Percentiles rank a stretch among this genome's conserved stretches.
phyloP scores from a whole-genome alignment of 768 basidiomycete genomes.

The Piloderma croceum region DNA sequence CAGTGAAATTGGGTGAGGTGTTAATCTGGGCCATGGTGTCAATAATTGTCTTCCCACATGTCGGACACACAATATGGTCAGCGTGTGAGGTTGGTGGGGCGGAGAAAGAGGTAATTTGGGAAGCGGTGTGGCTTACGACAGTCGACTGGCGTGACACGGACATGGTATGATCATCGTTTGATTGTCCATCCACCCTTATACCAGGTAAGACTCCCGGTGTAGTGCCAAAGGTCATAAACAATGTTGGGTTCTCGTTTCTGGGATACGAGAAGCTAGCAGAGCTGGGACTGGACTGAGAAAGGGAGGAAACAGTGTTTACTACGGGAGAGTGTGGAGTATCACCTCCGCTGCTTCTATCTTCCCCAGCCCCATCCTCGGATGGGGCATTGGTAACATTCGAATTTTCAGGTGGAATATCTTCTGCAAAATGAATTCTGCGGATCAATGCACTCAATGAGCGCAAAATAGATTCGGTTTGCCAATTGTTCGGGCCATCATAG shows the following conservation, averaged over 20 bases:
- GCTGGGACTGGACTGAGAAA: slow-evolving; percentile 10
- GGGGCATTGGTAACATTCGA: slow-evolving; percentile 29
- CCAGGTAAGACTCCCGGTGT: slow-evolving; percentile 10
- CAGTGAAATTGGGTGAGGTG: slow-evolving; percentile 1
- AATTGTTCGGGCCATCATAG: slow-evolving; percentile 51
- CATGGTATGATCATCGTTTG: slow-evolving; percentile 17
- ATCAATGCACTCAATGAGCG: slow-evolving; percentile 46
- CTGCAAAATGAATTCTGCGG: slow-evolving; percentile 51
- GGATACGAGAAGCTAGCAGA: slow-evolving; percentile 11
- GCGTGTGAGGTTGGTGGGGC: slow-evolving; percentile 39
- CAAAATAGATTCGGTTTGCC: slow-evolving; percentile 54
- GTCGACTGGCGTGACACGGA: slow-evolving; percentile 1
- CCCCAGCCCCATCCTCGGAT: slow-evolving; percentile 33
- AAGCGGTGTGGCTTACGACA: slow-evolving; percentile 1
- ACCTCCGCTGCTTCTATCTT: slow-evolving; percentile 38
- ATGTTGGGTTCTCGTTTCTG: slow-evolving; percentile 6
- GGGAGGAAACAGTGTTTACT: not conserved
- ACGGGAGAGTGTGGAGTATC: slow-evolving; percentile 13
- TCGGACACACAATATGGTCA: slow-evolving; percentile 44
- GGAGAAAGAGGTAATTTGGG: slow-evolving; percentile 32
- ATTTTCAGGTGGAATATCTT: slow-evolving; percentile 37
- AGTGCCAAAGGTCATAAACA: slow-evolving; percentile 16
- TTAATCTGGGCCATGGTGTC: slow-evolving; percentile 33
- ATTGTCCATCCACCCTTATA: slow-evolving; percentile 17
- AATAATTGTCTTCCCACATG: slow-evolving; percentile 48